These are phyloP conservation scores for Abrus pulchellus DNA, from an alignment of 306 rosid species.

Conservation along the genomic window DNA sequence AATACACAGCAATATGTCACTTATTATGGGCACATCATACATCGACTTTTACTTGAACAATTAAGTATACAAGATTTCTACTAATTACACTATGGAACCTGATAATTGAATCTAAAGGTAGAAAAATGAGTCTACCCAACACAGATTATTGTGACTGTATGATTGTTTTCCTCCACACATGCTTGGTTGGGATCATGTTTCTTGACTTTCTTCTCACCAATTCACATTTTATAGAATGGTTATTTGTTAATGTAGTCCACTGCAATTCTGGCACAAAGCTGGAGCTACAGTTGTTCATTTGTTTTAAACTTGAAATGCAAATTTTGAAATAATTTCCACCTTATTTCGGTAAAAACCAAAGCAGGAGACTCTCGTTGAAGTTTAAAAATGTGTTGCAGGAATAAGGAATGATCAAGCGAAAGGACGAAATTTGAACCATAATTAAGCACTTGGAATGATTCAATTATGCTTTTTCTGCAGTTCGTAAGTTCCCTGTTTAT, in stretches of 20 bases:
- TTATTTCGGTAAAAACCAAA: not conserved
- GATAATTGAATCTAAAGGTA: not conserved
- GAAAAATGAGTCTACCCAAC: not conserved
- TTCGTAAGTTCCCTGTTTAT: too few relatives aligned
- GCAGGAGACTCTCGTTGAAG: not conserved
- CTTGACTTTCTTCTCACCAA: too few relatives aligned
- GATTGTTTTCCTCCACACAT: not conserved
- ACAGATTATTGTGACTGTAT: not conserved
- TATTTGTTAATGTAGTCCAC: not conserved
- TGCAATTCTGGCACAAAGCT: not conserved
- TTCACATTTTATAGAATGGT: not conserved
- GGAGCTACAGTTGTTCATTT: not conserved
- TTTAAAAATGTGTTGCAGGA: too few relatives aligned
- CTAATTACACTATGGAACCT: not conserved
- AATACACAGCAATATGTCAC: not conserved
- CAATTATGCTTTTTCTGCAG: not conserved
- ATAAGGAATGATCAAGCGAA: not conserved
- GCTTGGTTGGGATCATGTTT: not conserved
- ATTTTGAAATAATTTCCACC: not conserved
- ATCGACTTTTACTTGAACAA: not conserved
- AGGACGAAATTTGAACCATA: conserved; percentile 4
- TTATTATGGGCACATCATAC: conserved; percentile 7
- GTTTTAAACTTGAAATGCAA: conserved; percentile 14
- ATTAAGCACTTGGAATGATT: conserved; percentile 22
- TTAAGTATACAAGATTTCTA: not conserved